These are phyloP conservation scores for Vitis rotundifolia DNA, from an alignment of 164 flowering plant genomes.

Conservation along the genomic window DNA sequence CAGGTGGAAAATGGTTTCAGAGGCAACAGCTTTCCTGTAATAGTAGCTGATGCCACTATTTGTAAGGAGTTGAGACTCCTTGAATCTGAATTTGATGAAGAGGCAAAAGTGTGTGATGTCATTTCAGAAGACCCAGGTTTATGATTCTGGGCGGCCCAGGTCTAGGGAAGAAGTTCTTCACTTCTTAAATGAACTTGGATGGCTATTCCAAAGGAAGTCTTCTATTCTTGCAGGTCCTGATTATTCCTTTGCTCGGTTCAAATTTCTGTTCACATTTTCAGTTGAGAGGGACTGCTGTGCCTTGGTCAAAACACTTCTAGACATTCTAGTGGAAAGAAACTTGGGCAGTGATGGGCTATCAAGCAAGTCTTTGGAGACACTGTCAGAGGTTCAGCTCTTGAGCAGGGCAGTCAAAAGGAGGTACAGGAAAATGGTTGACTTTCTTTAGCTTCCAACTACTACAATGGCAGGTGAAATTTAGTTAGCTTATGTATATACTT, in stretches of 20 bases:
- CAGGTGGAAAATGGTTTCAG: constrained; percentile 90
- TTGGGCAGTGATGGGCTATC: constrained; percentile 31
- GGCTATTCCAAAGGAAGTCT: constrained; percentile 75
- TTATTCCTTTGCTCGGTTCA: constrained; percentile 56
- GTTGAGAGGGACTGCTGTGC: constrained; percentile 74
- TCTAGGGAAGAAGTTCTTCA: constrained; percentile 68
- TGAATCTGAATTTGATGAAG: constrained; percentile 61
- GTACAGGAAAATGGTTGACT: constrained; percentile 62
- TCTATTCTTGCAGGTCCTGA: constrained; percentile 28
- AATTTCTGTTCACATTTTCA: constrained; percentile 65
- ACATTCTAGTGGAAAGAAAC: constrained; percentile 51
- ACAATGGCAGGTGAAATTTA: too few relatives aligned
- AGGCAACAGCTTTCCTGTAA: constrained; percentile 82
- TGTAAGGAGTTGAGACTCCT: constrained; percentile 75
- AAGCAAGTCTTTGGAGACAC: constrained; percentile 41
- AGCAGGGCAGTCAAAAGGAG: constrained; percentile 79
- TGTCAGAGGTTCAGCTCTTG: constrained; percentile 67
- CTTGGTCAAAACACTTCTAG: constrained; percentile 64
- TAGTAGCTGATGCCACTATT: constrained; percentile 71
- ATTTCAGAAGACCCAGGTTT: constrained; percentile 32
- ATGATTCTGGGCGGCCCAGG: constrained; percentile 37
- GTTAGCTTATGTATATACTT: too few relatives aligned
- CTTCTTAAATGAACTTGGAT: constrained; percentile 90
- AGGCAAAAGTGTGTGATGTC: constrained; percentile 24
- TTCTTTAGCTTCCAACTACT: too few relatives aligned